Base-by-base conservation (phyloP, 306 rosid species). In the Inga oerstediana region DNA sequence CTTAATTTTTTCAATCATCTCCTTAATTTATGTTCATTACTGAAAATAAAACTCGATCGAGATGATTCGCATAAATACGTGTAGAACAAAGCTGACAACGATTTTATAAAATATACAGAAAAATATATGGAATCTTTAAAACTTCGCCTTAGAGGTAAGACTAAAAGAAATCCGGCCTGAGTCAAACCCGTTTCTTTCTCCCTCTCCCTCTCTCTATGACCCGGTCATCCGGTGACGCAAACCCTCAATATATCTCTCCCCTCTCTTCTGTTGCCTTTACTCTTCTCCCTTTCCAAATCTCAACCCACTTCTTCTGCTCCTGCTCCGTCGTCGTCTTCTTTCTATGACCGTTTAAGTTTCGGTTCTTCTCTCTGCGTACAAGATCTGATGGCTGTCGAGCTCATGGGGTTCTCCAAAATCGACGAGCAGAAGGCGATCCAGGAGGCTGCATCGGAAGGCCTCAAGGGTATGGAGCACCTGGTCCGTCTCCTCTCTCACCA, bases 381-480 rank as follows among this genome's bases (percentile, higher is more conserved):
- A 15, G 24, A 61, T 34, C 3, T 19, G 46, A 95, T 95, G 98
- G 94, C 97, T 45, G 91, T 95, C 85, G 97, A 95, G 80, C 89
- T 93, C 46, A 84, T 95, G 92, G 76, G 85, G 10, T 90, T 90
- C 76, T 86, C 85, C 1, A 87, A 92, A 78, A 87, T 92, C 86
- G 91, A 92, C 32, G 91, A 90, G 30, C 97, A 89, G 78, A 90
- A 72, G 76, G 94, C 89, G 7, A 87, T 92, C 30, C 92, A 92
- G 37, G 97, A 92, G 66, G 94, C 97, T 5, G 92, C 97, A 4
- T 81, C 93, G 12, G 94, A 92, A 56, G 94, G 97, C 30, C 56
- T 92, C 78, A 81, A 87, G 85, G 84, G 92, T 78, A 87, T 92
- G 92, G 94, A 90, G 79, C 89, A 90, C 52, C 83, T 92, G 79